phyloP scores from a whole-genome alignment of 2,329 filamentous ascomycete species.

The Lachnellula occidentalis region DNA sequence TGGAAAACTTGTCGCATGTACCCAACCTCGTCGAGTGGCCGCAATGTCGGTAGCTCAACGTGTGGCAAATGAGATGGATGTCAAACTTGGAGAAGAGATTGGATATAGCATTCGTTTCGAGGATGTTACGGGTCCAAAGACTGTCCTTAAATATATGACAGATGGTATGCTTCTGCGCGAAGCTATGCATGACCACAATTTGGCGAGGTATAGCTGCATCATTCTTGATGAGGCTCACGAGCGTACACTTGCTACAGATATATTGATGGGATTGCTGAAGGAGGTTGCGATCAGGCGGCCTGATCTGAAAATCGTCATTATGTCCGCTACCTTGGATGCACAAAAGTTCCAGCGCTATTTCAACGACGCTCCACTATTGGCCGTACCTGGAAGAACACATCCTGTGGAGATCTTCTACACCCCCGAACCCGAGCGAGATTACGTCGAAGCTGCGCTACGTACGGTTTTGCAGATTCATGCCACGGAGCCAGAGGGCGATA shows the following conservation, averaged over 20 bases:
- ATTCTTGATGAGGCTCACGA: slow-evolving; percentile 99
- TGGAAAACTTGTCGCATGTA: slow-evolving; percentile 91
- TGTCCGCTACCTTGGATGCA: slow-evolving; percentile 95
- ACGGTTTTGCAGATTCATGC: slow-evolving; percentile 97
- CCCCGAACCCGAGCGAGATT: slow-evolving; percentile 90
- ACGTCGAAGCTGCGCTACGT: slow-evolving; percentile 89
- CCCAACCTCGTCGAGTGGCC: slow-evolving; percentile 93
- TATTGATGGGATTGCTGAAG: slow-evolving; percentile 94
- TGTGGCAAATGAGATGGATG: slow-evolving; percentile 96
- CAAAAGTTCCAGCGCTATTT: slow-evolving; percentile 99
- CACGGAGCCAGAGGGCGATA: slow-evolving; percentile 85
- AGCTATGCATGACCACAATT: slow-evolving; percentile 90
- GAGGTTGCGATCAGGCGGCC: slow-evolving; percentile 75
- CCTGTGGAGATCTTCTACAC: slow-evolving; percentile 99
- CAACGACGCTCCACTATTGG: slow-evolving; percentile 85
- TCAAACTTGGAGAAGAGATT: slow-evolving; percentile 85
- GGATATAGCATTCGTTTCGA: slow-evolving; percentile 99
- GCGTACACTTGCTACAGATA: slow-evolving; percentile 92
- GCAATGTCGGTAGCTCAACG: slow-evolving; percentile 98
- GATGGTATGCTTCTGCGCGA: slow-evolving; percentile 97
- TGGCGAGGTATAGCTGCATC: slow-evolving; percentile 92
- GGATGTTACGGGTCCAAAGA: slow-evolving; percentile 83
- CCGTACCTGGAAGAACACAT: slow-evolving; percentile 90
- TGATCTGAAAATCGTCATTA: slow-evolving; percentile 97
- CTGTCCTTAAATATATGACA: slow-evolving; percentile 98